Conservation (phyloP, 495 filamentous ascomycete genomes). For the Penicillium coprophilum region DNA sequence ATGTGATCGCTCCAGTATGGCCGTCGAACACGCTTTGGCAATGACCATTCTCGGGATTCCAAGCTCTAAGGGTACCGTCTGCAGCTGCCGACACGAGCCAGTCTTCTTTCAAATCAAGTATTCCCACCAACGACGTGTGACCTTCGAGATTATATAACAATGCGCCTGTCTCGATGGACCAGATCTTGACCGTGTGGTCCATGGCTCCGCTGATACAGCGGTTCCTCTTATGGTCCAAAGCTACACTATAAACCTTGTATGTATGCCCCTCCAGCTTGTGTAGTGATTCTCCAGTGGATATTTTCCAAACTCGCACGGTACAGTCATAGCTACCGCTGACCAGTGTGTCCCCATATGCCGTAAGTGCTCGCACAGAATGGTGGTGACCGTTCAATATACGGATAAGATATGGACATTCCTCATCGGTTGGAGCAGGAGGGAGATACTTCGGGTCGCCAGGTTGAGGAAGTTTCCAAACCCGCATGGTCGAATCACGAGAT, state of each 20-base stretch:
- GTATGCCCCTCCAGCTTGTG: slow-evolving; percentile 81
- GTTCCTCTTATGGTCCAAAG: slow-evolving; percentile 84
- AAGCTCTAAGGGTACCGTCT: slow-evolving; percentile 92
- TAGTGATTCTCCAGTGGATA: slow-evolving; percentile 84
- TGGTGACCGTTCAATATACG: slow-evolving; percentile 82
- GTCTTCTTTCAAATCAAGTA: slow-evolving; percentile 83
- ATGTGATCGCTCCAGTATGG: slow-evolving; percentile 95
- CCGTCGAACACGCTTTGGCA: slow-evolving; percentile 85
- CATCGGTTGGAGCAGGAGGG: slow-evolving; percentile 69
- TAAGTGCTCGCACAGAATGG: slow-evolving; percentile 94
- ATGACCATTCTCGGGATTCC: slow-evolving; percentile 90
- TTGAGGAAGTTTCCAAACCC: slow-evolving; percentile 92
- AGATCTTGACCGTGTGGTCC: slow-evolving; percentile 96
- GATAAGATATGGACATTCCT: slow-evolving; percentile 92
- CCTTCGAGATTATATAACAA: slow-evolving; percentile 89
- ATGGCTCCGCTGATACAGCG: slow-evolving; percentile 97
- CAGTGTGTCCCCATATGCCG: slow-evolving; percentile 88
- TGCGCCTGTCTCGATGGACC: slow-evolving; percentile 84
- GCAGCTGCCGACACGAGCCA: slow-evolving; percentile 91
- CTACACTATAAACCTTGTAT: slow-evolving; percentile 95
- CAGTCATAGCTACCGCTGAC: slow-evolving; percentile 96
- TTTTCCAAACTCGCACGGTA: slow-evolving; percentile 94
- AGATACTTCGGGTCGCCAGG: slow-evolving; percentile 71
- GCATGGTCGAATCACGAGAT: slow-evolving; percentile 87
- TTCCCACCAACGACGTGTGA: slow-evolving; percentile 84